Percentiles rank a stretch among this genome's conserved stretches.
Evolutionary conservation across 208 protist species (phyloP).

Genomic region (Trypanosoma platydactyli): DNA sequence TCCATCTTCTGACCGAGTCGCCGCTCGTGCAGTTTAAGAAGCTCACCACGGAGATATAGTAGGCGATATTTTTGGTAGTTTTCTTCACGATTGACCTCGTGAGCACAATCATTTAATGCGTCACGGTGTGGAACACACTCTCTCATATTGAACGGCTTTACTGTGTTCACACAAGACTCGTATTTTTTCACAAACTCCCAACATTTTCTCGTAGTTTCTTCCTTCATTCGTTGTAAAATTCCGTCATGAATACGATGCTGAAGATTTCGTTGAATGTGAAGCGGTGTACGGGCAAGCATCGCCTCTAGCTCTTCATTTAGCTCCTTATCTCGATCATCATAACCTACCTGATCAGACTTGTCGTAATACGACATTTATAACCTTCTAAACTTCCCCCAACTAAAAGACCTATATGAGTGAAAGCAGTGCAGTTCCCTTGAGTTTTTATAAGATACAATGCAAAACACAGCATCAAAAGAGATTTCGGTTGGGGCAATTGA

Average conservation of each 20-base stretch:
- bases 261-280: slow-evolving; percentile 60
- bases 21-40: slow-evolving; percentile 74
- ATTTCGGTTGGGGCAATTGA: too few species aligned
- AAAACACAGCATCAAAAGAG: too few species aligned
- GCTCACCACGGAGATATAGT: slow-evolving; percentile 82
- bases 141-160: slow-evolving; percentile 60
- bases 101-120: slow-evolving; percentile 83
- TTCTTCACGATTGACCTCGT: slow-evolving; percentile 81
- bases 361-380: slow-evolving; percentile 73
- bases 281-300: slow-evolving; percentile 68
- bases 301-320: slow-evolving; percentile 78
- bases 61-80: slow-evolving; percentile 84
- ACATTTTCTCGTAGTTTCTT: slow-evolving; percentile 80
- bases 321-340: slow-evolving; percentile 72
- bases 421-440: too few species aligned
- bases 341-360: slow-evolving; percentile 81
- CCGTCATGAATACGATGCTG: slow-evolving; percentile 87
- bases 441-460: too few species aligned
- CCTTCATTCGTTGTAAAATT: slow-evolving; percentile 87
- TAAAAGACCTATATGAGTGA: too few species aligned
- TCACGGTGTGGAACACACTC: slow-evolving; percentile 78
- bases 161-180: slow-evolving; percentile 69
- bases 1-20: slow-evolving; percentile 75
- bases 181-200: slow-evolving; percentile 78
- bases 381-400: neutral